Percentiles rank a stretch among this genome's conserved stretches.
phyloP scores from a whole-genome alignment of 148 eudicot species.

The Limonium bicolor region DNA sequence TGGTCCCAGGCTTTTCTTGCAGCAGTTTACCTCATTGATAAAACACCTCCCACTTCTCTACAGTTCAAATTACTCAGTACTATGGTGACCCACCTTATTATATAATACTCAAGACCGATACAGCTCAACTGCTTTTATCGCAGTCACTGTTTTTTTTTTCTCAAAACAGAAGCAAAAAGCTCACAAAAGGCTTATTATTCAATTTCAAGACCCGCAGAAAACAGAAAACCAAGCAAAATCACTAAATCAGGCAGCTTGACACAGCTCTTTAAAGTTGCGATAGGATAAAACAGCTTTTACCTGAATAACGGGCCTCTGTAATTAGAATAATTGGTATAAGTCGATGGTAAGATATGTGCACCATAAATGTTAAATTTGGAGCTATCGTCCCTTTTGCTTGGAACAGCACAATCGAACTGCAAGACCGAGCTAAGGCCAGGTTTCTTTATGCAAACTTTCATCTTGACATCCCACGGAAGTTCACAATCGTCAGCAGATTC shows the following conservation, averaged over 20 bases:
- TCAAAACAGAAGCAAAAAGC: too few species aligned
- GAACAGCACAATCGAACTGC: slow-evolving; percentile 55
- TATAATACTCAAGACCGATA: too few species aligned
- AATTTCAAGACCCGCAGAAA: too few species aligned
- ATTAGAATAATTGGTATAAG: slow-evolving; percentile 18
- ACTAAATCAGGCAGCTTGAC: not conserved
- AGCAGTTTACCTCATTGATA: too few species aligned
- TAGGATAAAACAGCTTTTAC: slow-evolving; percentile 12
- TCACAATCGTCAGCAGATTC: slow-evolving; percentile 7
- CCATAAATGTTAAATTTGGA: slow-evolving; percentile 24
- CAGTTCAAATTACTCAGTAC: too few species aligned
- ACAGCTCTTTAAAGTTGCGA: not conserved
- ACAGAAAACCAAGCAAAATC: not conserved
- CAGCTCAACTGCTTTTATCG: too few species aligned
- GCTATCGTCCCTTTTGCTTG: slow-evolving; percentile 10
- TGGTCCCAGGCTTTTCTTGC: too few species aligned
- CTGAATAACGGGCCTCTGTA: slow-evolving; percentile 60
- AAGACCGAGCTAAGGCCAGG: slow-evolving; percentile 63
- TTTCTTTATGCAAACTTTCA: slow-evolving; percentile 78
- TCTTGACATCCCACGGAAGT: slow-evolving; percentile 31
- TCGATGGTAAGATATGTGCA: slow-evolving; percentile 42
- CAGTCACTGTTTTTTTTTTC: too few species aligned
- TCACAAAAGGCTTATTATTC: too few species aligned
- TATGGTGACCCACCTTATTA: too few species aligned
- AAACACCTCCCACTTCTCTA: too few species aligned